Conservation (phyloP, 352 stramenopile genomes). For the Phytophthora macrochlamydospora region DNA sequence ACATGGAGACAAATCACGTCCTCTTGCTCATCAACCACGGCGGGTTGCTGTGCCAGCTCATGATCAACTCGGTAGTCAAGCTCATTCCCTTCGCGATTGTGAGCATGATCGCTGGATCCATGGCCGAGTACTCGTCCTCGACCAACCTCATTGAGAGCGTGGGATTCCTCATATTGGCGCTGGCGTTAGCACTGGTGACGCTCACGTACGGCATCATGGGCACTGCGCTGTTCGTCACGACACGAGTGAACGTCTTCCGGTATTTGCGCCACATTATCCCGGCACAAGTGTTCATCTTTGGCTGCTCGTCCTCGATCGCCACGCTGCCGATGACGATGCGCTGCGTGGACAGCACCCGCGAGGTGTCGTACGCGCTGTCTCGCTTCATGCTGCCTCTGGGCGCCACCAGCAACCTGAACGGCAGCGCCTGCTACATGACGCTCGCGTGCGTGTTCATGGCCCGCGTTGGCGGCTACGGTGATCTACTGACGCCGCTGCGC, state of each 20-base stretch:
- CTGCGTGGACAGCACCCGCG: constrained; percentile 65
- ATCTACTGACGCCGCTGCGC: constrained; percentile 50
- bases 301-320: constrained; percentile 79
- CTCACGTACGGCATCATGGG: constrained; percentile 62
- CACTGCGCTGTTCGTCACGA: constrained; percentile 53
- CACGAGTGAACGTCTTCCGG: constrained; percentile 65
- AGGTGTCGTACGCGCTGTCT: constrained; percentile 65
- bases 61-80: constrained; percentile 70
- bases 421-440: constrained; percentile 77
- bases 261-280: constrained; percentile 74
- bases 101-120: constrained; percentile 72
- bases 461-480: constrained; percentile 52
- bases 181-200: constrained; percentile 48
- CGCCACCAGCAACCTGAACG: constrained; percentile 75
- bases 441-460: constrained; percentile 79
- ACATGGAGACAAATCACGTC: constrained; percentile 60
- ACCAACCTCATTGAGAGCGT: constrained; percentile 54
- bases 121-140: constrained; percentile 56
- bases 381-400: constrained; percentile 72
- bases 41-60: constrained; percentile 67
- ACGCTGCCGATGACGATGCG: constrained; percentile 81
- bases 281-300: constrained; percentile 78
- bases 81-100: constrained; percentile 75
- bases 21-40: constrained; percentile 68
- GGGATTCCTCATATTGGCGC: constrained; percentile 50